Percentiles rank a stretch among this genome's conserved stretches.
Evolutionary conservation across 2,329 filamentous ascomycete species (phyloP).

Genomic region (Monilinia fructicola): DNA sequence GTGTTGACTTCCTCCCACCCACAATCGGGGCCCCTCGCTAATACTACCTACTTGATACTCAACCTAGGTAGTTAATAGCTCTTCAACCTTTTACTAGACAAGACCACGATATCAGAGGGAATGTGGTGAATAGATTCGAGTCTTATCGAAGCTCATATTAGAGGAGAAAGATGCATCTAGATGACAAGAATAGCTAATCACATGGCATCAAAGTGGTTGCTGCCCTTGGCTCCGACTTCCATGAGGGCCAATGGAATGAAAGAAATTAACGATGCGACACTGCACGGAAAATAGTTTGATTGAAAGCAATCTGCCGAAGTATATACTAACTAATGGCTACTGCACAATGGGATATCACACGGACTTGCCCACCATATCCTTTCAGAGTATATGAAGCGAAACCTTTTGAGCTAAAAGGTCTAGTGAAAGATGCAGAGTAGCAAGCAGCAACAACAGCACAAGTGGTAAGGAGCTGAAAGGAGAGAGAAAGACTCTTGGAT

Average conservation of each 20-base stretch:
- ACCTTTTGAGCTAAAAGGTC: background rate
- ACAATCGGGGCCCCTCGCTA: constrained; percentile 18
- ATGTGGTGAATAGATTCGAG: background rate
- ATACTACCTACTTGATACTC: background rate
- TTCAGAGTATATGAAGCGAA: background rate
- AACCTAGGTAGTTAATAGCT: background rate
- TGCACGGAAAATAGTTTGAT: background rate
- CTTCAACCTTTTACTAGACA: background rate
- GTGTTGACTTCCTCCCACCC: constrained; percentile 14
- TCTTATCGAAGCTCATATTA: background rate
- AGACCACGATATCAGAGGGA: background rate
- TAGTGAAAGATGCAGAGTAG: background rate
- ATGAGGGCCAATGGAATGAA: constrained; percentile 1
- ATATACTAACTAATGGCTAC: background rate
- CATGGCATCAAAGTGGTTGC: background rate
- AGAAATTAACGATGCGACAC: constrained; percentile 1
- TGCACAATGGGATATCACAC: constrained; percentile 8
- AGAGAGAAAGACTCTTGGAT: background rate
- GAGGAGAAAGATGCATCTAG: background rate
- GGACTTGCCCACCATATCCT: constrained; percentile 10
- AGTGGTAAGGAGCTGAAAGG: background rate
- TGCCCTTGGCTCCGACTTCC: constrained; percentile 1
- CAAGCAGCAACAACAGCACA: background rate
- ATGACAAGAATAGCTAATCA: background rate
- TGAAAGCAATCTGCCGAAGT: background rate